Evolutionary conservation across 345 rosid species (phyloP), one percentile per base, ranked within the genome.

Genomic region (Aquilaria sinensis): DNA sequence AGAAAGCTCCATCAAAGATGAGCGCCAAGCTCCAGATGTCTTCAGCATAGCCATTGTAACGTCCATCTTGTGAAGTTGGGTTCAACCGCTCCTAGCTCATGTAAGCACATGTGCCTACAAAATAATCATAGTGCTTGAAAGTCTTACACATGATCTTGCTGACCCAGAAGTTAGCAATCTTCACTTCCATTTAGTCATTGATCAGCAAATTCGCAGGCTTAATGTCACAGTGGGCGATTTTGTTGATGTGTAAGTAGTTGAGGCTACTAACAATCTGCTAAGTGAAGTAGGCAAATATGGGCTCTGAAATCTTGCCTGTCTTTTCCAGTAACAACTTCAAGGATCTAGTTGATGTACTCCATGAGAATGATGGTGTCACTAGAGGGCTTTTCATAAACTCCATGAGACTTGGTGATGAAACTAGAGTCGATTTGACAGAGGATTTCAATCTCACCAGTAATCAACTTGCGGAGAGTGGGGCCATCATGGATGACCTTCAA

Each of bases 21-120:
- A 89, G 70, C 43, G 94, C 94, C 10, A 89, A 72, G 70, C 94
- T 89, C 96, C 96, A 86, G 0, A 86, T 74, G 70, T 89, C 96
- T 0, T 83, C 94, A 1, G 96, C 93, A 64, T 81, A 89, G 0
- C 89, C 81, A 48, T 86, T 69, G 33, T 83, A 23, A 23, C 70
- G 77, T 1, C 85, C 83, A 9, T 84, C 84, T 10, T 78, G 64
- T 0, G 83, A 56, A 10, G 79, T 93, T 0, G 96, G 85, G 47
- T 89, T 91, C 37, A 89, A 86, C 34, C 94, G 69, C 69, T 89
- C 96, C 0, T 91, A 94, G 15, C 94, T 86, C 96, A 89, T 89
- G 67, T 89, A 89, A 30, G 96, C 96, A 51, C 89, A 84, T 3
- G 96, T 89, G 0, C 96, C 23, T 1, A 23, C 23, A 23, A 23